These are phyloP conservation scores for Cercospora zeae-maydis DNA, from an alignment of 2,329 filamentous ascomycete genomes.

Conservation along the genomic window DNA sequence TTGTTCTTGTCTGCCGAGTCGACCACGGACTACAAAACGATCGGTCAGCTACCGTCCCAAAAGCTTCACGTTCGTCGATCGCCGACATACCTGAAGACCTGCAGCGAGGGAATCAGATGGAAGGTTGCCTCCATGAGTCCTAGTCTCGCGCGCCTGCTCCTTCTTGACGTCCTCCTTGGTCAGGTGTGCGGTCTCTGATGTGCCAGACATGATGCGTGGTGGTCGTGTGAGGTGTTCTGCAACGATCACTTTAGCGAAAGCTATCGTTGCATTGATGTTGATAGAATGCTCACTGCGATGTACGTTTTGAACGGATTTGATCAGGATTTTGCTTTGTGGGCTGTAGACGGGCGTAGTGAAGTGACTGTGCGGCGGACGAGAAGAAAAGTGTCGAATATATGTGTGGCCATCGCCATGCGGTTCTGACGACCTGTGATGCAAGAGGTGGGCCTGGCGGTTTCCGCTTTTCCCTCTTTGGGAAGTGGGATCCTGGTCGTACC, in stretches of 20 bases:
- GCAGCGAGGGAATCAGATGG: conserved; percentile 46
- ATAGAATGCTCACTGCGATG: background rate
- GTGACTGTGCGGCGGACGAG: background rate
- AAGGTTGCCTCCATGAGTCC: conserved; percentile 41
- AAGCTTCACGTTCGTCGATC: background rate
- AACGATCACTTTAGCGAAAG: background rate
- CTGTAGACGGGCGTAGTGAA: background rate
- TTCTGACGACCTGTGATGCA: conserved; percentile 5
- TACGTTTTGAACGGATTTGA: background rate
- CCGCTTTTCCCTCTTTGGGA: background rate
- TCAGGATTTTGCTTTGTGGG: background rate
- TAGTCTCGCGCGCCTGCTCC: conserved; percentile 43
- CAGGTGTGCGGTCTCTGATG: conserved; percentile 46
- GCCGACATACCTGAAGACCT: conserved; percentile 43
- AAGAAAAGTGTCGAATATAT: conserved; percentile 8
- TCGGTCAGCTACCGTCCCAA: background rate
- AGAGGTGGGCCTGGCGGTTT: background rate
- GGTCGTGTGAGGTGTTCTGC: background rate
- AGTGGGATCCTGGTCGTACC: background rate
- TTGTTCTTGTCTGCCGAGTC: conserved; percentile 47
- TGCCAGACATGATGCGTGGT: conserved; percentile 32
- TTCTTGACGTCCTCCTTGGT: conserved; percentile 51
- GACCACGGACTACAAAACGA: conserved; percentile 26
- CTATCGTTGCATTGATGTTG: background rate
- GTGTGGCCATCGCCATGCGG: background rate